Conservation (phyloP, 169 alveolate genomes). For the Babesia divergens region DNA sequence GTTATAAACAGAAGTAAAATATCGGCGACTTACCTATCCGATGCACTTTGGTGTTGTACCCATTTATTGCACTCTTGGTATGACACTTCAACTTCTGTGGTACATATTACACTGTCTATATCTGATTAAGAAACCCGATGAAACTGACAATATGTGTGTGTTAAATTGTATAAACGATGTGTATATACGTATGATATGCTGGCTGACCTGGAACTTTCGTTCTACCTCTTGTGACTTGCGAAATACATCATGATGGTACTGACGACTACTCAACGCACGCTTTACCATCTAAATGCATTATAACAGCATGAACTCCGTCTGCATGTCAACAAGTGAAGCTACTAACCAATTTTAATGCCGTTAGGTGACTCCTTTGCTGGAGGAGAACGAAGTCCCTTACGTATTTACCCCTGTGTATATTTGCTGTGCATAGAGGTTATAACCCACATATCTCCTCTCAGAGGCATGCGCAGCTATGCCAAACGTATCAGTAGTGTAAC, state of each 20-base stretch:
- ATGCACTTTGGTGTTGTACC: slow-evolving; percentile 10
- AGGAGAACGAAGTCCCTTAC: slow-evolving; percentile 6
- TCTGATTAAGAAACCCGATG: neutral
- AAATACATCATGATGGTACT: slow-evolving; percentile 23
- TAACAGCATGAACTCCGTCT: neutral
- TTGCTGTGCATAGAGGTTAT: neutral
- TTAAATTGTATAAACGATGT: too few species aligned
- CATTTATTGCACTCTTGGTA: neutral
- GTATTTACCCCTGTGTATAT: slow-evolving; percentile 11
- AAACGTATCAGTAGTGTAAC: neutral
- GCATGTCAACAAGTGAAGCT: neutral
- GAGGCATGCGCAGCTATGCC: neutral
- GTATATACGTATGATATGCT: neutral
- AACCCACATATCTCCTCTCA: neutral
- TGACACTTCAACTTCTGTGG: slow-evolving; percentile 11
- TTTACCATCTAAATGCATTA: slow-evolving; percentile 21
- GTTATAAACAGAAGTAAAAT: too few species aligned
- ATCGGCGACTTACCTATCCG: slow-evolving; percentile 17
- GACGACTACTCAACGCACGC: slow-evolving; percentile 21
- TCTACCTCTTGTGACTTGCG: slow-evolving; percentile 18
- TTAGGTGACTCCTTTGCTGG: slow-evolving; percentile 21
- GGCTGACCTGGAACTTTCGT: slow-evolving; percentile 16
- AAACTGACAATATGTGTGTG: too few species aligned
- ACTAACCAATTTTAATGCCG: slow-evolving; percentile 53
- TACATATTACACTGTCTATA: neutral